phyloP scores from a whole-genome alignment of 2,329 filamentous ascomycete species.

The Pseudogymnoascus sp. region DNA sequence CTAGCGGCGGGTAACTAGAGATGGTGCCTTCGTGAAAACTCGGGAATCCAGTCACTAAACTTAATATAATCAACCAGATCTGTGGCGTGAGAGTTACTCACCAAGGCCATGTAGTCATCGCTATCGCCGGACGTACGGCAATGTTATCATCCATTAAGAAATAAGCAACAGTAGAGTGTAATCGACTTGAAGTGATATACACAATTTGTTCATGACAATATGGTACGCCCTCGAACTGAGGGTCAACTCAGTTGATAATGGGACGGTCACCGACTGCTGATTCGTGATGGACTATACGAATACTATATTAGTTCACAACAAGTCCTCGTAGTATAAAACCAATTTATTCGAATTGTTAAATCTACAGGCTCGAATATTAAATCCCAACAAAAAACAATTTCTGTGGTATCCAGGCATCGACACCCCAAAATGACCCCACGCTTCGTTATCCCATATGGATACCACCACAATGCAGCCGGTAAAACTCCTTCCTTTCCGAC shows the following conservation, averaged over 20 bases:
- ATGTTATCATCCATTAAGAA: background rate
- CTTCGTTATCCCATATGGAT: background rate
- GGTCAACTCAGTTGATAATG: background rate
- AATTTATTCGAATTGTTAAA: slow-evolving; percentile 2
- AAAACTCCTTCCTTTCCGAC: background rate
- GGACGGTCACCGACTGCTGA: background rate
- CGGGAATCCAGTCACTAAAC: background rate
- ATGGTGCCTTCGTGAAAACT: background rate
- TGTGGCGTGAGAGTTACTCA: background rate
- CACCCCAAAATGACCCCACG: background rate
- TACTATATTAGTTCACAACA: background rate
- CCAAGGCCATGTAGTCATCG: background rate
- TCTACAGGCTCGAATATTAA: slow-evolving; percentile 5
- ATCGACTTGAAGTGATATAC: background rate
- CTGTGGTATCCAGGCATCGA: background rate
- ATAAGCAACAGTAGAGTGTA: background rate
- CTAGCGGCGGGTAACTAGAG: background rate
- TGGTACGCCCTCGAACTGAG: background rate
- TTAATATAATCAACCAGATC: background rate
- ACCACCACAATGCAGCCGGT: background rate
- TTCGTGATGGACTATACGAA: background rate
- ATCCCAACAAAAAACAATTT: background rate
- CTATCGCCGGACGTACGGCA: background rate
- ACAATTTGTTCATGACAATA: background rate
- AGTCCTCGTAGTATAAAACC: background rate